phyloP scores from a whole-genome alignment of 2,329 filamentous ascomycete species.

The Trichoderma lentiforme region DNA sequence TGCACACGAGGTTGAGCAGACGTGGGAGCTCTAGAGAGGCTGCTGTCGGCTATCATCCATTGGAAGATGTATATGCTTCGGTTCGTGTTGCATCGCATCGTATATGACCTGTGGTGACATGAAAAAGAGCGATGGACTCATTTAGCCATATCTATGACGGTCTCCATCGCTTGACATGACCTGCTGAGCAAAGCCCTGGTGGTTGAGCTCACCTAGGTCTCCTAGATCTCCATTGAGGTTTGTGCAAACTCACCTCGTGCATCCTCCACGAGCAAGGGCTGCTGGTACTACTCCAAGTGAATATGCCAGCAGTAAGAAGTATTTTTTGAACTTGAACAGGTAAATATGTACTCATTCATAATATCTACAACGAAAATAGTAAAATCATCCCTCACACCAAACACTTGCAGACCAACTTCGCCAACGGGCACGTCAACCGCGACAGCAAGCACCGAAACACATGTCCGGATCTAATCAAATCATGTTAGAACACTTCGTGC shows the following conservation, averaged over 20 bases:
- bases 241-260: background rate
- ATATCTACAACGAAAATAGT: background rate
- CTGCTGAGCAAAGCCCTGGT: background rate
- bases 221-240: background rate
- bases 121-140: background rate
- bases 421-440: background rate
- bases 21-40: background rate
- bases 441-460: slow-evolving; percentile 9
- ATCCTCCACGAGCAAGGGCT: background rate
- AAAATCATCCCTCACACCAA: background rate
- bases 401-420: background rate
- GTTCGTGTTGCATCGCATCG: background rate
- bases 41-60: background rate
- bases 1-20: slow-evolving; percentile 11
- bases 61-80: background rate
- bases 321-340: background rate
- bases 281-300: background rate
- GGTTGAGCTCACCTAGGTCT: background rate
- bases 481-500: background rate
- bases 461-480: slow-evolving; percentile 4
- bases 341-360: background rate
- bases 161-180: background rate
- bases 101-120: background rate
- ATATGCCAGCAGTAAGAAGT: too few species aligned
- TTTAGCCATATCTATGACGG: too few species aligned